Percentiles rank a stretch among this genome's conserved stretches.
Evolutionary conservation across 2,329 filamentous ascomycete genomes (phyloP).

Genomic region (Botrytis aclada): DNA sequence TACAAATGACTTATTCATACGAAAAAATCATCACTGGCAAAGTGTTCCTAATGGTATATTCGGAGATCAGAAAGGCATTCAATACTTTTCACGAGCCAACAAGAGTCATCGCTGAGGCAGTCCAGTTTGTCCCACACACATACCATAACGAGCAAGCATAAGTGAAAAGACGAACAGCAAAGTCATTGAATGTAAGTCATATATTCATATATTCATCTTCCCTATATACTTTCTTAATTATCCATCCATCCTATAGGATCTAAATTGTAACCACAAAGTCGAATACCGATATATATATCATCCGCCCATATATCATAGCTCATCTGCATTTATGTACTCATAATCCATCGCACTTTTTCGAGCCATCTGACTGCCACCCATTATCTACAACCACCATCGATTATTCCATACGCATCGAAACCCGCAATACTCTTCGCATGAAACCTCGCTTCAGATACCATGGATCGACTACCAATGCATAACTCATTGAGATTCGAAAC

Average conservation of each 20-base stretch:
- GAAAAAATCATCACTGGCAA: background rate
- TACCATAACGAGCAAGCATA: background rate
- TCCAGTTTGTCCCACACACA: background rate
- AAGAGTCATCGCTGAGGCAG: background rate
- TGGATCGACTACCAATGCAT: background rate
- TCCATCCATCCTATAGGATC: too few relatives aligned
- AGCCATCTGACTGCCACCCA: background rate
- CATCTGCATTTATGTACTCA: conserved; percentile 5
- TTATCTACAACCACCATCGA: background rate
- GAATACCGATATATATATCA: background rate
- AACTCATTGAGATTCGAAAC: background rate
- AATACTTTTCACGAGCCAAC: too few relatives aligned
- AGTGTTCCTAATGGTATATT: background rate
- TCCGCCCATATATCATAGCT: conserved; percentile 5
- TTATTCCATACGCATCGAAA: background rate
- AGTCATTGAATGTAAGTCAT: background rate
- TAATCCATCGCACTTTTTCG: too few relatives aligned
- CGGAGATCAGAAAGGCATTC: rapidly evolving
- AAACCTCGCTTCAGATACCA: too few relatives aligned
- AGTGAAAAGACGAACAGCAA: background rate
- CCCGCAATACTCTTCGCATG: too few relatives aligned
- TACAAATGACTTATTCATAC: background rate
- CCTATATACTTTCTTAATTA: background rate
- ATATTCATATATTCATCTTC: background rate
- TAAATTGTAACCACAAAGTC: background rate